A percentile compares a stretch with the other conserved stretches of the same genome.
Evolutionary conservation across 139 green algal genomes (phyloP).

Genomic region (Chlorella sp.): DNA sequence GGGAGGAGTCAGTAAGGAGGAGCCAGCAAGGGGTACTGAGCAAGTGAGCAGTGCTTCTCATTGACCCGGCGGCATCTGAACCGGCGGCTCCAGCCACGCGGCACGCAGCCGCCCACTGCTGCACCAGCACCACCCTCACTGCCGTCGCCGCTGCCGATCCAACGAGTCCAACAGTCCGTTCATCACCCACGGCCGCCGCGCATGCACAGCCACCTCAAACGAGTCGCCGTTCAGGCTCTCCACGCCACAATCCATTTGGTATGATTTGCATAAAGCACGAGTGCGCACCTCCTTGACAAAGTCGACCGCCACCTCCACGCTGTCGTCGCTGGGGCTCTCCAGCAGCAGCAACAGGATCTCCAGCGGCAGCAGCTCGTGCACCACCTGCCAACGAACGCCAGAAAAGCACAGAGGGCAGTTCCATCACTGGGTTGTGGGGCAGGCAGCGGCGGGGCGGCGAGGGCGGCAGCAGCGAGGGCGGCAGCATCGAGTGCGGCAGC

Average conservation of each 20-base stretch:
- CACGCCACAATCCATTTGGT: too few relatives aligned
- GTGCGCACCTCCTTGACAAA: conserved; percentile 62
- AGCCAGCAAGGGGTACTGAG: background rate
- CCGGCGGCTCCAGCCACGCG: too few relatives aligned
- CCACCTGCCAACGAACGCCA: conserved; percentile 40
- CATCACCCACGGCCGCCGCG: too few relatives aligned
- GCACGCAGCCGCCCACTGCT: background rate
- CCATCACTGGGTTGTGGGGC: background rate
- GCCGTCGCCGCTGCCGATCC: too few relatives aligned
- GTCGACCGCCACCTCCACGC: conserved; percentile 87
- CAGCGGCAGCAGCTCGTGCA: conserved; percentile 88
- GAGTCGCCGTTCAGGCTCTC: too few relatives aligned
- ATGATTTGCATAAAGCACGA: too few relatives aligned
- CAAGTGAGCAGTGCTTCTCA: background rate
- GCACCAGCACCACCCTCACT: too few relatives aligned
- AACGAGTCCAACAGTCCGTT: too few relatives aligned
- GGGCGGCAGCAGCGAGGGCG: background rate
- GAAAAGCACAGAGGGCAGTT: background rate
- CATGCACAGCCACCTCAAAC: too few relatives aligned
- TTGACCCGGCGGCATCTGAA: background rate
- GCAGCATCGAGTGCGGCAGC: too few relatives aligned
- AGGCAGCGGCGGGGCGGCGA: background rate
- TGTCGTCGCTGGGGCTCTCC: conserved; percentile 89
- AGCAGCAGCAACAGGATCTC: conserved; percentile 95
- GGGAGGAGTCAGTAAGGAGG: background rate